Conservation (phyloP, 495 filamentous ascomycete genomes). For the Podospora anserina region DNA sequence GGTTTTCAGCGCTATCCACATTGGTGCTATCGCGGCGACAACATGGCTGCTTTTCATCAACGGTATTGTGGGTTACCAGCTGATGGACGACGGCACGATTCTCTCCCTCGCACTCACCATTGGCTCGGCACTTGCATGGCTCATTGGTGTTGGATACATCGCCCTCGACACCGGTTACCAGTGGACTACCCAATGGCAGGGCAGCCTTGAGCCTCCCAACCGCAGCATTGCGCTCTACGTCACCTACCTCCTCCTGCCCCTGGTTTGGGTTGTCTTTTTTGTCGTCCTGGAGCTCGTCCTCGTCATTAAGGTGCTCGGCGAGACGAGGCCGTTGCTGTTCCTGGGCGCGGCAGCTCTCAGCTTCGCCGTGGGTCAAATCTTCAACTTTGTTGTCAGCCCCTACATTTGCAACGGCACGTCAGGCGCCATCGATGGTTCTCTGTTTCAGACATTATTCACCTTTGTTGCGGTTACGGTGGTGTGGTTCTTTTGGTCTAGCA, state of each 20-base stretch:
- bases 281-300: slow-evolving; percentile 77
- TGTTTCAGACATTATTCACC: slow-evolving; percentile 94
- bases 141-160: slow-evolving; percentile 93
- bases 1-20: slow-evolving; percentile 86
- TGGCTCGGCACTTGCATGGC: slow-evolving; percentile 65
- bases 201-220: slow-evolving; percentile 54
- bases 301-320: slow-evolving; percentile 79
- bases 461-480: slow-evolving; percentile 73
- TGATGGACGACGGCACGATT: slow-evolving; percentile 89
- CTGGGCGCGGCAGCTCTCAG: slow-evolving; percentile 68
- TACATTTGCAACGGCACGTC: slow-evolving; percentile 79
- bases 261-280: slow-evolving; percentile 82
- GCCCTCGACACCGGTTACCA: slow-evolving; percentile 87
- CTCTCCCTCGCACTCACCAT: slow-evolving; percentile 74
- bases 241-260: slow-evolving; percentile 84
- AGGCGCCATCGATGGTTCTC: slow-evolving; percentile 84
- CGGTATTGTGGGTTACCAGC: slow-evolving; percentile 85
- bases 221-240: slow-evolving; percentile 87
- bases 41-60: slow-evolving; percentile 92
- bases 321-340: slow-evolving; percentile 84
- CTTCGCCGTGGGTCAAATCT: slow-evolving; percentile 90
- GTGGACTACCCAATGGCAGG: slow-evolving; percentile 75
- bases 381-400: slow-evolving; percentile 88
- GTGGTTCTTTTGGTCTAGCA: slow-evolving; percentile 98
- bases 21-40: slow-evolving; percentile 83